Evolutionary conservation across 2,329 filamentous ascomycete genomes (phyloP), one percentile per base, ranked within the genome.

Genomic region (Aureobasidium sp.): DNA sequence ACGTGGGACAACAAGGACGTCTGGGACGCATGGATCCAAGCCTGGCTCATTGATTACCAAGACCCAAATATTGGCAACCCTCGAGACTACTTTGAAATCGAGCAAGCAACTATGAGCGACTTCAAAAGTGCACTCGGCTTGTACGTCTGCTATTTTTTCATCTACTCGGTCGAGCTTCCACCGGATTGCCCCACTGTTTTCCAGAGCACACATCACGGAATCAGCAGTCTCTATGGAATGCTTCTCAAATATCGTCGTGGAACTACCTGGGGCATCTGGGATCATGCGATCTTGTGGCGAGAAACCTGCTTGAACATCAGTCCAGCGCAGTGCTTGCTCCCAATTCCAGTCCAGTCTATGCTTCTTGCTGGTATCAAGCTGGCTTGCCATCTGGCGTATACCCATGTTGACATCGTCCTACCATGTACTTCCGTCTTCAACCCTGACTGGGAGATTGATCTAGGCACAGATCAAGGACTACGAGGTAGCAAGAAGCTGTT

Each of bases 361-460:
- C 68, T 76, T 4, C 67, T 76, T 40, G 73, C 72, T 5, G 65
- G 75, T 57, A 73, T 76, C 72, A 74, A 73, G 63, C 63, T 76
- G 57, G 74, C 73, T 3, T 75, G 73, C 8, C 73, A 71, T 66
- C 70, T 76, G n/a, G 74, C 73, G 58, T 67, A 75, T 22, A 73
- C 75, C 62, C 82, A 86, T 64, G 83, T 83, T n/a, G 83, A 86
- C 70, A 80, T 83, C 40, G 76, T 82, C 58, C 72, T 82, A n/a
- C 81, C 81, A 8, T 83, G 78, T 68, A 78, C 79, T 44, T 83
- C 84, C 65, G 83, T 85, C 70, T 86, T 85, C 73, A 86, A 85
- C 66, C 83, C 83, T 29, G 82, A 81, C 54, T 86, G 83, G 83
- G 83, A 86, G 67, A 77, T 81, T 4, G 83, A 86, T 66, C 81